Conservation (phyloP, 495 filamentous ascomycete species). For the Penicillium tannophilum region DNA sequence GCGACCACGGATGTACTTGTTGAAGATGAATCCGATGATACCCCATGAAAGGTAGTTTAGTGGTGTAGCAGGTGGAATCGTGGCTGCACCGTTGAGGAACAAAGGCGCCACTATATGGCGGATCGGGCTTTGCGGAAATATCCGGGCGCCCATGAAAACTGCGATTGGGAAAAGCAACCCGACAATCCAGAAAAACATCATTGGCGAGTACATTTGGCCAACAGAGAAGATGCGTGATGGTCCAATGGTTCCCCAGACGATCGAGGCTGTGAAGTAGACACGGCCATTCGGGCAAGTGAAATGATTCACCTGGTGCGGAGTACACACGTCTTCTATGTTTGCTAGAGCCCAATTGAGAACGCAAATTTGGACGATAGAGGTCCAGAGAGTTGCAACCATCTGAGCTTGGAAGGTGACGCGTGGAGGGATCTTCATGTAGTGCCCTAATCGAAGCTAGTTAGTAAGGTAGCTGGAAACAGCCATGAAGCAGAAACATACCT, state of each 20-base stretch:
- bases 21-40: constrained; percentile 67
- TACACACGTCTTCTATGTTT: constrained; percentile 56
- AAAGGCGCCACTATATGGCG: constrained; percentile 51
- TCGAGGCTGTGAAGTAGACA: constrained; percentile 59
- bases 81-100: constrained; percentile 47
- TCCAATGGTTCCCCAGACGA: constrained; percentile 59
- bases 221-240: constrained; percentile 54
- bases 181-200: constrained; percentile 55
- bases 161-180: constrained; percentile 49
- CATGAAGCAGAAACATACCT: constrained; percentile 19
- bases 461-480: not conserved
- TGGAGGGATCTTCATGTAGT: constrained; percentile 70
- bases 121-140: constrained; percentile 42
- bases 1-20: constrained; percentile 62
- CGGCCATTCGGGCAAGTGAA: constrained; percentile 64
- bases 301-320: constrained; percentile 47
- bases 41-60: constrained; percentile 64
- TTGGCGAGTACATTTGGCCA: constrained; percentile 45
- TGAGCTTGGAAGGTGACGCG: constrained; percentile 61
- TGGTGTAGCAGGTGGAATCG: constrained; percentile 55
- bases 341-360: constrained; percentile 65
- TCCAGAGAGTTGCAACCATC: constrained; percentile 56
- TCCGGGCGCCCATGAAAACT: constrained; percentile 49
- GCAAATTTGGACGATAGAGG: constrained; percentile 59
- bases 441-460: constrained; percentile 35